A percentile compares a stretch with the other conserved stretches of the same genome.
phyloP scores from a whole-genome alignment of 805 yeast genomes.

The Candida taoyuanica region DNA sequence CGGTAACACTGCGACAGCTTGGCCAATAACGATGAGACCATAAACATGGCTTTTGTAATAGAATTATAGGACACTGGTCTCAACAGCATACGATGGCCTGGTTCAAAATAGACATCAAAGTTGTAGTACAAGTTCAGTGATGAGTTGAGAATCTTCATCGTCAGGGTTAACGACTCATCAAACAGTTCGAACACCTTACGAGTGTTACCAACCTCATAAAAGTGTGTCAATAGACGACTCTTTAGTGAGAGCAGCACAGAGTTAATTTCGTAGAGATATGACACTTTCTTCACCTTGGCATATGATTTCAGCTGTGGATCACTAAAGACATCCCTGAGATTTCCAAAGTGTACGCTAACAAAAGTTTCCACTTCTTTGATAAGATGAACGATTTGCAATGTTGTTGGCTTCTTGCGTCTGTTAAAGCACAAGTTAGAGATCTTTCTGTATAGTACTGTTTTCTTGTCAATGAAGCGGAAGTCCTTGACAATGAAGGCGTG shows the following conservation, averaged over 20 bases:
- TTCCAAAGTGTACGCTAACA: constrained; percentile 26
- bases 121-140: constrained; percentile 31
- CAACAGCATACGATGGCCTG: constrained; percentile 36
- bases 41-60: constrained; percentile 12
- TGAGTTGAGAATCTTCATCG: constrained; percentile 32
- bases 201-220: constrained; percentile 29
- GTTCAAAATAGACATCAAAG: constrained; percentile 31
- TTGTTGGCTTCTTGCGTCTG: constrained; percentile 31
- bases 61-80: constrained; percentile 32
- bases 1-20: constrained; percentile 21
- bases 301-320: constrained; percentile 11
- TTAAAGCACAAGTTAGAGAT: constrained; percentile 31
- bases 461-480: constrained; percentile 29
- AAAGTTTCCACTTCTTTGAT: constrained; percentile 33
- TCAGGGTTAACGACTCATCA: constrained; percentile 28
- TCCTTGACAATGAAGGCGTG: constrained; percentile 35
- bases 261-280: constrained; percentile 26
- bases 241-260: constrained; percentile 32
- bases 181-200: constrained; percentile 33
- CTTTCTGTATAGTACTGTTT: constrained; percentile 28
- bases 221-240: constrained; percentile 36
- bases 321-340: constrained; percentile 16
- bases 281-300: constrained; percentile 22
- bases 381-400: constrained; percentile 31
- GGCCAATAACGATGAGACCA: constrained; percentile 7